Evolutionary conservation across 1,139 yeast genomes (phyloP).

Genomic region (Suhomyces panamericanus): DNA sequence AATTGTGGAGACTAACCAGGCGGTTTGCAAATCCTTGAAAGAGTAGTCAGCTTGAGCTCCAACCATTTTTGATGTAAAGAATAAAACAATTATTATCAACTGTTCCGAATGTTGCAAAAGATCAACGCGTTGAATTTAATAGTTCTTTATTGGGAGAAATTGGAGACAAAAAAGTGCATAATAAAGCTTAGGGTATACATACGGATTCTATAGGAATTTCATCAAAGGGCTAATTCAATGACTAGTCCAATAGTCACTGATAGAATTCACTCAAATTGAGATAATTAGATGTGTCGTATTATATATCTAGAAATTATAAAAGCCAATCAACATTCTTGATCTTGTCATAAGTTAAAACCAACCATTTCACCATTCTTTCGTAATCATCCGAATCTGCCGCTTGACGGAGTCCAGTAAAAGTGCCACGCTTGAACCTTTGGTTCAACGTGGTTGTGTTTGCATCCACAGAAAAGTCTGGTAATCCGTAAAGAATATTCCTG

Average conservation of each 20-base stretch:
- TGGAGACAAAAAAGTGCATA: too few species aligned
- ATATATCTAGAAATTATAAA: conserved; percentile 3
- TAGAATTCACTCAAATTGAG: too few species aligned
- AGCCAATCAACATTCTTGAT: conserved; percentile 17
- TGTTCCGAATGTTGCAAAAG: too few species aligned
- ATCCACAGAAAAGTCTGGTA: conserved; percentile 17
- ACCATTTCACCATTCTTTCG: conserved; percentile 30
- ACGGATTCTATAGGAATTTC: too few species aligned
- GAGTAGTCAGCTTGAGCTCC: too few species aligned
- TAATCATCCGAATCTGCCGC: conserved; percentile 27
- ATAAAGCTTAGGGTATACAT: too few species aligned
- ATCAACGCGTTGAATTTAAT: too few species aligned
- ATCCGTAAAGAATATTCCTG: conserved; percentile 29
- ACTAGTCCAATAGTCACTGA: too few species aligned
- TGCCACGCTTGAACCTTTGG: conserved; percentile 18
- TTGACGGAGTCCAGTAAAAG: conserved; percentile 28
- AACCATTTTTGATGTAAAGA: background rate
- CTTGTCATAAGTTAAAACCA: conserved; percentile 33
- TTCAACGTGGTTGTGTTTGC: conserved; percentile 10
- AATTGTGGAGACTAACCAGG: conserved; percentile 38
- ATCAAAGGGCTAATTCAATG: too few species aligned
- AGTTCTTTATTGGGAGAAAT: too few species aligned
- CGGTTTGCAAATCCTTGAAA: conserved; percentile 12
- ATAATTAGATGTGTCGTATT: too few species aligned
- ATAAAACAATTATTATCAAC: too few species aligned